These are phyloP conservation scores for Xylaria cubensis DNA, from an alignment of 495 filamentous ascomycete species.

Conservation along the genomic window DNA sequence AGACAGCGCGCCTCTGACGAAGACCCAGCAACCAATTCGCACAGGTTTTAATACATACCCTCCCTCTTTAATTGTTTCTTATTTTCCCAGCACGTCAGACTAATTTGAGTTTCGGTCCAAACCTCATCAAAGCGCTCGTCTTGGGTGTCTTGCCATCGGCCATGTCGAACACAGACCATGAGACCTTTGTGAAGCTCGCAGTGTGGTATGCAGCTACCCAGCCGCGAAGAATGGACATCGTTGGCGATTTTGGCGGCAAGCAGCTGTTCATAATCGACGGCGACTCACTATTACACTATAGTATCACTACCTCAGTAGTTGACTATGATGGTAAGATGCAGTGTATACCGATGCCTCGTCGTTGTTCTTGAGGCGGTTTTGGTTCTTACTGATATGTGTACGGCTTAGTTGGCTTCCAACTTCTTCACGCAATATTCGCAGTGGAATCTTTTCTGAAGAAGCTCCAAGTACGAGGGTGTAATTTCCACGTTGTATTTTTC, in stretches of 20 bases:
- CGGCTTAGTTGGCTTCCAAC: conserved; percentile 64
- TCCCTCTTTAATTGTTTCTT: background rate
- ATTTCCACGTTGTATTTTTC: conserved; percentile 75
- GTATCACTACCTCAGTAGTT: conserved; percentile 63
- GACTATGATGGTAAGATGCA: conserved; percentile 61
- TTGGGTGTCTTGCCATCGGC: background rate
- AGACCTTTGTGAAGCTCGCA: conserved; percentile 7
- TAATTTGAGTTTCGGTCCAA: background rate
- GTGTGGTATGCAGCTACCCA: conserved; percentile 31
- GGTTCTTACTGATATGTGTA: conserved; percentile 5
- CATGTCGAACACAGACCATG: background rate
- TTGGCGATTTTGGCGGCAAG: conserved; percentile 76
- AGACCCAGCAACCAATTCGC: background rate
- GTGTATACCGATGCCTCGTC: background rate
- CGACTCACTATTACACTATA: conserved; percentile 70
- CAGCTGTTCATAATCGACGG: conserved; percentile 77
- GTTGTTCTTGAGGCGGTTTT: background rate
- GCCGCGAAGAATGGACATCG: conserved; percentile 60
- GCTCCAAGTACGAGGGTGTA: conserved; percentile 66
- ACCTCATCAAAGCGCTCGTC: background rate
- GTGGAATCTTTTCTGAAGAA: conserved; percentile 69
- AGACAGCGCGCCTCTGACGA: background rate
- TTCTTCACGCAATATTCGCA: conserved; percentile 72
- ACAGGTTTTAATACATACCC: background rate
- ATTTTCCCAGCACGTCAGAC: background rate